A percentile compares a stretch with the other conserved stretches of the same genome.
Conservation (phyloP, 306 rosid genomes). For the Fragaria vesca region DNA sequence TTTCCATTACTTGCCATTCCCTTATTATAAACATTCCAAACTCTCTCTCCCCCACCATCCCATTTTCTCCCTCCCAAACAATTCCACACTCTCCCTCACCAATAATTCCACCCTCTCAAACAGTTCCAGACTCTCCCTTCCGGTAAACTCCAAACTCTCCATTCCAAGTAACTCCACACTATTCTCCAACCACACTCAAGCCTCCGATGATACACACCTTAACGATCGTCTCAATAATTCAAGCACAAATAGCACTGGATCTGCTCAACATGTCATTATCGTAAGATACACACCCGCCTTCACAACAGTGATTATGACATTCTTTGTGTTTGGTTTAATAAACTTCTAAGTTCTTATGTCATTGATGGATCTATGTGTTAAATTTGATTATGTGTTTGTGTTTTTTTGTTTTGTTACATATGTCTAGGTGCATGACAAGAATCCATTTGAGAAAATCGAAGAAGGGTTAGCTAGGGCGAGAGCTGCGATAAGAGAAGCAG, state of each 20-base stretch:
- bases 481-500: constrained; percentile 41
- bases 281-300: neutral
- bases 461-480: constrained; percentile 44
- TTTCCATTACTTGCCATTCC: constrained; percentile 5
- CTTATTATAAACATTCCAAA: neutral
- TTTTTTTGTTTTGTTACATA: neutral
- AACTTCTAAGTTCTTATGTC: neutral
- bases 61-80: neutral
- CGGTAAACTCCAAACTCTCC: neutral
- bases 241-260: neutral
- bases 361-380: neutral
- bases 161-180: constrained; percentile 4
- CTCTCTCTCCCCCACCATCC: neutral
- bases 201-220: neutral
- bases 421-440: constrained; percentile 6
- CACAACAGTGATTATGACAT: neutral
- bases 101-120: constrained; percentile 1
- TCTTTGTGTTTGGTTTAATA: neutral
- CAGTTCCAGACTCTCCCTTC: neutral
- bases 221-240: neutral
- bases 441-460: constrained; percentile 30
- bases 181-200: neutral
- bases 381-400: neutral
- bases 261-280: neutral
- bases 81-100: constrained; percentile 2